Conservation (phyloP, 352 stramenopile species). For the Globisporangium sylvaticum region DNA sequence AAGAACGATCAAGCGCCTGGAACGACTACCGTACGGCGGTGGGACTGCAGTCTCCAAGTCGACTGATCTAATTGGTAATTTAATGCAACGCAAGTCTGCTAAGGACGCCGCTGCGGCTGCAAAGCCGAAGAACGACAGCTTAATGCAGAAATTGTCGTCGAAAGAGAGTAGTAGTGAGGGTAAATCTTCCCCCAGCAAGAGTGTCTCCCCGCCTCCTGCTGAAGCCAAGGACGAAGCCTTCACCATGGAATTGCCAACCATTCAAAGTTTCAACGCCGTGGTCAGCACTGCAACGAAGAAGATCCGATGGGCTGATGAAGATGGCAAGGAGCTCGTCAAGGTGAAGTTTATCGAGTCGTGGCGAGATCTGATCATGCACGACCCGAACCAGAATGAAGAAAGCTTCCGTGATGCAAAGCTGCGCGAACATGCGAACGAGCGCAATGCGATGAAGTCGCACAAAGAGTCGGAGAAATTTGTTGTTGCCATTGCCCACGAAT, state of each 20-base stretch:
- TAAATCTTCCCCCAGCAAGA: constrained; percentile 12
- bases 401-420: constrained; percentile 83
- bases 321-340: constrained; percentile 69
- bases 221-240: constrained; percentile 36
- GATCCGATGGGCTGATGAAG: constrained; percentile 83
- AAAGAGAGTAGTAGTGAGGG: constrained; percentile 15
- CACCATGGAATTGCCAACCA: constrained; percentile 66
- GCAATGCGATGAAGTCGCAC: constrained; percentile 56
- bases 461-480: constrained; percentile 53
- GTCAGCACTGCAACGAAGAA: constrained; percentile 38
- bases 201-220: constrained; percentile 14
- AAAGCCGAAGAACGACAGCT: constrained; percentile 31
- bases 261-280: constrained; percentile 77
- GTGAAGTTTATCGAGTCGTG: constrained; percentile 86
- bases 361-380: constrained; percentile 67
- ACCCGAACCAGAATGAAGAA: constrained; percentile 55
- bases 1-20: constrained; percentile 72
- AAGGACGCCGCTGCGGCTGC: constrained; percentile 44
- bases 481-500: constrained; percentile 53
- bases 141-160: constrained; percentile 16
- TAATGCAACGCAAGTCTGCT: constrained; percentile 79
- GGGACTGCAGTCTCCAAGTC: constrained; percentile 63
- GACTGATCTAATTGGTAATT: constrained; percentile 74
- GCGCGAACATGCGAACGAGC: constrained; percentile 78
- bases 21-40: constrained; percentile 60